Conservation (phyloP, 371 early-diverging fungal genomes). For the Zancudomyces culisetae region DNA sequence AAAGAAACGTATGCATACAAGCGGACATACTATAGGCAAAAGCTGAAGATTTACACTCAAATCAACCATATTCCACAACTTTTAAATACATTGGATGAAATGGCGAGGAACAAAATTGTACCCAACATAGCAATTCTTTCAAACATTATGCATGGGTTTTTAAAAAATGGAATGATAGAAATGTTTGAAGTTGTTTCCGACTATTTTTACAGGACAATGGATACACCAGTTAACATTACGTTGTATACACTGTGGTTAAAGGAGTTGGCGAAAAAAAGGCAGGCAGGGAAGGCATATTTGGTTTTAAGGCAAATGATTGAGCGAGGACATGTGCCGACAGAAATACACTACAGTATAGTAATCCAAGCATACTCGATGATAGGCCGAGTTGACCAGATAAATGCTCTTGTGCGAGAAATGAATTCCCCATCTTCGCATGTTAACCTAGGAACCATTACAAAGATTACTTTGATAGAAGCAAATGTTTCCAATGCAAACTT, state of each 20-base stretch:
- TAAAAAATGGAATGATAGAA: constrained; percentile 16
- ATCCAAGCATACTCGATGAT: constrained; percentile 17
- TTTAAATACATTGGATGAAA: constrained; percentile 10
- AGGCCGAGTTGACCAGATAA: constrained; percentile 18
- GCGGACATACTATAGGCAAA: constrained; percentile 4
- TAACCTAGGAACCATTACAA: constrained; percentile 8
- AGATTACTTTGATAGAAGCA: constrained; percentile 19
- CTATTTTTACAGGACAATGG: constrained; percentile 10
- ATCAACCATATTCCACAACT: constrained; percentile 10
- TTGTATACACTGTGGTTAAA: constrained; percentile 21
- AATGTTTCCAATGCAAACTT: constrained; percentile 15
- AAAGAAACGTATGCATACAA: no score
- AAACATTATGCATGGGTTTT: constrained; percentile 11
- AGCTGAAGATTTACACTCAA: constrained; percentile 8
- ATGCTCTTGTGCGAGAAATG: constrained; percentile 12
- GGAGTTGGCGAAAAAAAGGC: constrained; percentile 16
- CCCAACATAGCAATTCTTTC: constrained; percentile 12
- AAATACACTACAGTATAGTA: constrained; percentile 16
- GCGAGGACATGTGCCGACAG: constrained; percentile 17
- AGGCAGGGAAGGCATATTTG: constrained; percentile 14
- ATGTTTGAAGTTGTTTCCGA: constrained; percentile 17
- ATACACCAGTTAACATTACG: constrained; percentile 13
- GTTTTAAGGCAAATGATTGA: constrained; percentile 18
- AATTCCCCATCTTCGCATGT: constrained; percentile 12
- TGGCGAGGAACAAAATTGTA: constrained; percentile 1